phyloP scores from a whole-genome alignment of 2,329 filamentous ascomycete species.

The Apiospora marii region DNA sequence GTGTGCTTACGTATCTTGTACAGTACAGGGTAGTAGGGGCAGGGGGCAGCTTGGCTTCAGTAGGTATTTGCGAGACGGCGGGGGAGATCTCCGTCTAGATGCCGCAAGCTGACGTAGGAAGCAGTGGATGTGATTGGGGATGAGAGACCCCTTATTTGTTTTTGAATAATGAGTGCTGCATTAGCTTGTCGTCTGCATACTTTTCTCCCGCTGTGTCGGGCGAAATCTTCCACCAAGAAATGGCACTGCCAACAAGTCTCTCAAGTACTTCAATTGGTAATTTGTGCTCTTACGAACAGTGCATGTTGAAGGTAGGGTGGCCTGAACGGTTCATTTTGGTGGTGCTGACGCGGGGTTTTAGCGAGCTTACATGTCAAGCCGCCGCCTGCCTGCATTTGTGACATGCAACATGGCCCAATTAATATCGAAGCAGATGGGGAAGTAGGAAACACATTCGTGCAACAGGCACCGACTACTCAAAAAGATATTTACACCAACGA shows the following conservation, averaged over 20 bases:
- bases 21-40: too few species aligned
- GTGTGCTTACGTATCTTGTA: not conserved
- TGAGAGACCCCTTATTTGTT: not conserved
- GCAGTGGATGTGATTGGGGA: not conserved
- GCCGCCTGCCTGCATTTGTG: not conserved
- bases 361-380: not conserved
- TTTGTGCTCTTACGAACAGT: not conserved
- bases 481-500: not conserved
- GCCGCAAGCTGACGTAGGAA: not conserved
- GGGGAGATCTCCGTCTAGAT: not conserved
- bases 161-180: not conserved
- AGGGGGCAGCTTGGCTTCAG: not conserved
- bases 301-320: not conserved
- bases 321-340: not conserved
- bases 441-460: not conserved
- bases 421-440: not conserved
- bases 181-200: not conserved
- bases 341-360: conserved; percentile 15
- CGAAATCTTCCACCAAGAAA: not conserved
- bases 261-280: not conserved
- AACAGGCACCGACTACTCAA: not conserved
- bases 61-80: not conserved
- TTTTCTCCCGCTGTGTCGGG: not conserved
- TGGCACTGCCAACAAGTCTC: not conserved
- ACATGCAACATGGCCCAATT: not conserved